These are phyloP conservation scores for Solanum clarkiae DNA, from an alignment of 257 asterid species.

Conservation along the genomic window DNA sequence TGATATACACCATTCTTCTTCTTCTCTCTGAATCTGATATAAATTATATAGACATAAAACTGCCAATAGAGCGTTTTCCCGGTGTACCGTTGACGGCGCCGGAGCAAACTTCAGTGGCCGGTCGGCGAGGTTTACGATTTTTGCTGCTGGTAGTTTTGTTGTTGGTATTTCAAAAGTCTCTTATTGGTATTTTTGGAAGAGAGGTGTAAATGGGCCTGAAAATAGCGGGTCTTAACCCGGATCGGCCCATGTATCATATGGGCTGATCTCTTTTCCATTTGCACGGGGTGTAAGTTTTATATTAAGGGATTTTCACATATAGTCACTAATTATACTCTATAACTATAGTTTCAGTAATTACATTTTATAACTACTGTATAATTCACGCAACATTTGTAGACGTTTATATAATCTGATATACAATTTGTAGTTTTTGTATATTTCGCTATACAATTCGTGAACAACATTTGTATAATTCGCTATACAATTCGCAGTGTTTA, in stretches of 20 bases:
- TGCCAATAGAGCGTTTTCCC: neutral
- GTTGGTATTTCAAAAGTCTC: neutral
- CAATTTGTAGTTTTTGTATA: no score
- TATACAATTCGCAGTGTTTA: no score
- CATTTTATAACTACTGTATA: no score
- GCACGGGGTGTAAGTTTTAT: neutral
- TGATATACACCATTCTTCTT: conserved; percentile 50
- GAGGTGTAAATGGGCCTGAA: neutral
- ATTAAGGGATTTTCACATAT: no score
- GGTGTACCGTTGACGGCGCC: neutral
- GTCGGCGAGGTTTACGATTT: neutral
- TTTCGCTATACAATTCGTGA: no score
- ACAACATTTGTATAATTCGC: no score
- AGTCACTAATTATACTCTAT: no score
- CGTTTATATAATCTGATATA: no score
- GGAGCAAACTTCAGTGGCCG: neutral
- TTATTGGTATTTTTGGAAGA: neutral
- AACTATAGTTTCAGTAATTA: no score
- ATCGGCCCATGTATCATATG: neutral
- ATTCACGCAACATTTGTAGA: no score
- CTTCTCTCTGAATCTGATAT: neutral
- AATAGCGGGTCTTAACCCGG: neutral
- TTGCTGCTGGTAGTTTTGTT: neutral
- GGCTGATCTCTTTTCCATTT: neutral
- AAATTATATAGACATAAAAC: neutral